These are phyloP conservation scores for Pleurotus sapidus DNA, from an alignment of 768 basidiomycete genomes.

Conservation along the genomic window DNA sequence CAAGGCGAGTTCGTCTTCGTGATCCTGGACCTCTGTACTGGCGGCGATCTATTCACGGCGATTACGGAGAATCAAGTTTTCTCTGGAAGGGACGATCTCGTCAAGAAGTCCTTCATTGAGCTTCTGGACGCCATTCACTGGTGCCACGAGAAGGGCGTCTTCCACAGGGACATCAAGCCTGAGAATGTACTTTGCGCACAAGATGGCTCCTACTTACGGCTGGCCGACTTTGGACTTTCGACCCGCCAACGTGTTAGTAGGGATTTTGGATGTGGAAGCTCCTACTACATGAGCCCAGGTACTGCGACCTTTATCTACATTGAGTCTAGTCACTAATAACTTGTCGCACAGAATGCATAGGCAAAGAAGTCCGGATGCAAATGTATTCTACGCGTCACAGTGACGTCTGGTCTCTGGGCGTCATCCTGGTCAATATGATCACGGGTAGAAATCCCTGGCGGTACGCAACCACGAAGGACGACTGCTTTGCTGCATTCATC, in stretches of 20 bases:
- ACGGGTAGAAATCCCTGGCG: conserved; percentile 79
- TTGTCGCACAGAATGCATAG: conserved; percentile 48
- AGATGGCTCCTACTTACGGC: conserved; percentile 49
- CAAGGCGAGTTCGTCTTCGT: conserved; percentile 66
- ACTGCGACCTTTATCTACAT: conserved; percentile 11
- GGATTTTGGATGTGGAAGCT: conserved; percentile 59
- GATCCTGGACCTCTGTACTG: conserved; percentile 52
- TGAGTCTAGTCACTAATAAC: conserved; percentile 2
- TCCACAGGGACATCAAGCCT: conserved; percentile 86
- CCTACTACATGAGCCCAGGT: conserved; percentile 74
- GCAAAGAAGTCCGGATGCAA: conserved; percentile 38
- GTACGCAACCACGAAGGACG: conserved; percentile 62
- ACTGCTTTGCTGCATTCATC: conserved; percentile 64
- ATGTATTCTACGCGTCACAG: conserved; percentile 57
- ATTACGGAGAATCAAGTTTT: conserved; percentile 57
- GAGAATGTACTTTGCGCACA: conserved; percentile 69
- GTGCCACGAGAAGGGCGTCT: conserved; percentile 69
- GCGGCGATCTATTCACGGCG: conserved; percentile 71
- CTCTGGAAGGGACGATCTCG: conserved; percentile 54
- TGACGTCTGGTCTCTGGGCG: conserved; percentile 74
- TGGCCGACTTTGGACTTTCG: conserved; percentile 81
- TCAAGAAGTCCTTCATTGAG: conserved; percentile 71
- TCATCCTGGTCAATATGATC: conserved; percentile 83
- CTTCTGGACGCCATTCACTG: conserved; percentile 76
- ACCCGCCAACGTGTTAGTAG: conserved; percentile 41